Conservation (phyloP, 495 filamentous ascomycete species). For the Xylaria palmicola region DNA sequence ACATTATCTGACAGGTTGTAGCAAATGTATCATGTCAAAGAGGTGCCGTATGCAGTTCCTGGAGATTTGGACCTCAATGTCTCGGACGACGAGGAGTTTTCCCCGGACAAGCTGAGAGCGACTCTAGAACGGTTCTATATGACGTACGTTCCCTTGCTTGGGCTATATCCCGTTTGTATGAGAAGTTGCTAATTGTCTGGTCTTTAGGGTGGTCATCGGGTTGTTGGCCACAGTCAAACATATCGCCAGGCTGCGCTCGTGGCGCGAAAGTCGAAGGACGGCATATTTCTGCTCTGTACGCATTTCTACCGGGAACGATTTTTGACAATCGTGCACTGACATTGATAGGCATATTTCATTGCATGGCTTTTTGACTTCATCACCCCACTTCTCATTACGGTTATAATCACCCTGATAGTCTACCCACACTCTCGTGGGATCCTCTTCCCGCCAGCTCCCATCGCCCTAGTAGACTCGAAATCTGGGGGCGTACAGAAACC, state of each 20-base stretch:
- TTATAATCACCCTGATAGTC: conserved; percentile 63
- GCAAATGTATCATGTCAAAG: conserved; percentile 90
- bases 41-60: conserved; percentile 48
- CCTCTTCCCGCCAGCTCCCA: conserved; percentile 74
- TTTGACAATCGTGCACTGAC: not conserved
- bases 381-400: conserved; percentile 55
- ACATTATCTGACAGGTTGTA: conserved; percentile 27
- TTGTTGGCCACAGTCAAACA: conserved; percentile 68
- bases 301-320: not conserved
- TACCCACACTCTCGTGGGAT: conserved; percentile 61
- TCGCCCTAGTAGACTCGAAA: conserved; percentile 61
- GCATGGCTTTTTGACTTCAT: conserved; percentile 79
- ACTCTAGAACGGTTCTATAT: conserved; percentile 85
- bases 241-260: conserved; percentile 73
- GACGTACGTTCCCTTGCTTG: conserved; percentile 37
- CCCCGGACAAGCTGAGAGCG: conserved; percentile 78
- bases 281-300: conserved; percentile 62
- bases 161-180: not conserved
- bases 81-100: conserved; percentile 79
- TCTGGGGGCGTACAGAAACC: conserved; percentile 69
- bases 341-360: conserved; percentile 60
- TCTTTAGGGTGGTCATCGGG: conserved; percentile 58
- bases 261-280: conserved; percentile 71
- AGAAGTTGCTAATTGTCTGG: not conserved
- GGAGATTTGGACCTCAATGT: conserved; percentile 75